Base-by-base conservation (phyloP, 352 stramenopile species). In the Paralagenidium karlingii region DNA sequence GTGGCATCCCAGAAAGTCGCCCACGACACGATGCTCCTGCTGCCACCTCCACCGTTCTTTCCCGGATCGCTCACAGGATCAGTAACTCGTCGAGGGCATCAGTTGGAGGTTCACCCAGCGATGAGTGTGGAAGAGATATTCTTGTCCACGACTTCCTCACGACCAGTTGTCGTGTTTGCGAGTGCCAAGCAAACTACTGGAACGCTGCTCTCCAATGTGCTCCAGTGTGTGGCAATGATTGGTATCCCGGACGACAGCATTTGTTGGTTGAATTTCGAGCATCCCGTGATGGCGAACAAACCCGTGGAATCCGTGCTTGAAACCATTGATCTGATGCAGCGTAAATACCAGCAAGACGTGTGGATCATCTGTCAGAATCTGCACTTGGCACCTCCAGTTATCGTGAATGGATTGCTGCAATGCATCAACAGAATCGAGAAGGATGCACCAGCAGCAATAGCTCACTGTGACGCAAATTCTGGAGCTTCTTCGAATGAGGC, bases 131-230 rank as follows among this genome's bases (percentile, higher is more conserved):
- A n/a, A n/a, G n/a, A n/a, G n/a, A n/a, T n/a, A n/a, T n/a, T n/a
- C n/a, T n/a, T n/a, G 22, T 57, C 1, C 47, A 60, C n/a, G 29
- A 37, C n/a, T 40, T 5, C 19, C 57, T 60, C 29, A 22, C 53
- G 3, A 5, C 24, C 0, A 60, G 40, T 29, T 60, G 46, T 7
- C 10, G 24, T 25, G 54, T 46, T 24, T 55, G 41, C 43, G 46
- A 50, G 15, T 34, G 58, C 16, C 37, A 30, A 12, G 29, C 25
- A 18, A 45, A 40, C 43, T 12, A 5, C 49, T 50, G 8, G 42
- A 48, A 18, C 1, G 1, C 20, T 20, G 1, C 13, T 45, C 2
- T 49, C 46, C 11, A 37, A 8, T 32, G 2, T 53, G 19, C 39
- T 49, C 4, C 30, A 50, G 40, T 38, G 26, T 11, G 46, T 41